Evolutionary conservation across 2,329 filamentous ascomycete genomes (phyloP), one percentile per base, ranked within the genome.

Genomic region (Penicillium fuscoglaucum): DNA sequence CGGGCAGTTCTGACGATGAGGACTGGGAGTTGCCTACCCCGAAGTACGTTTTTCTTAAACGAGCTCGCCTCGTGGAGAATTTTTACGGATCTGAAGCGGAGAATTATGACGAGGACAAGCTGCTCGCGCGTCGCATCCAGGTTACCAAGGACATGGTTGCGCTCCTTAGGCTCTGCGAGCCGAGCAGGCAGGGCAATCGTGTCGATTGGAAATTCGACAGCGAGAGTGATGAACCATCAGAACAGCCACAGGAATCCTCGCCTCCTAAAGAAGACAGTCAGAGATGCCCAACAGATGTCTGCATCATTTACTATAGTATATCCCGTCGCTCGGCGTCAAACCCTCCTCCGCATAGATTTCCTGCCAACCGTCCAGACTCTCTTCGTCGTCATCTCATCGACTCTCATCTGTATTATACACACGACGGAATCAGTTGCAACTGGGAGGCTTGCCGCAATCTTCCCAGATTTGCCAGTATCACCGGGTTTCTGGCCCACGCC

Each of bases 1-100:
- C 84, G 31, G 82, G 92, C 53, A 81, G 78, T 26, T 91, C 95
- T 63, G 84, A 89, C 62, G 87, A 93, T 66, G 78, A 81, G 17
- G 93, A 90, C 75, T 96, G 90, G 89, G 87, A 92, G 31, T 33
- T 68, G 8, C 65, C 62, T 50, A 68, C 41, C 35, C 66, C 55
- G 1, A 39, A 63, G 3, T 68, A 71, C 13, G 15, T 68, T 8
- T 71, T 71, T 61, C 31, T 59, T 49, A 47, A 70, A 57, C 58
- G 62, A 46, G 66, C 58, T 12, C 60, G 60, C 39, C 65, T 70
- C 10, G 51, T 68, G 37, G 62, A 72, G 31, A 68, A 68, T 45
- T 72, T 69, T 57, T 70, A 72, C 37, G 55, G 65, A 2, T 57
- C 64, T 28, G 50, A 70, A 6, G 63, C 53, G 33, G 68, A 70